Conservation (phyloP, 345 rosid species). For the Zanthoxylum bungeanum region DNA sequence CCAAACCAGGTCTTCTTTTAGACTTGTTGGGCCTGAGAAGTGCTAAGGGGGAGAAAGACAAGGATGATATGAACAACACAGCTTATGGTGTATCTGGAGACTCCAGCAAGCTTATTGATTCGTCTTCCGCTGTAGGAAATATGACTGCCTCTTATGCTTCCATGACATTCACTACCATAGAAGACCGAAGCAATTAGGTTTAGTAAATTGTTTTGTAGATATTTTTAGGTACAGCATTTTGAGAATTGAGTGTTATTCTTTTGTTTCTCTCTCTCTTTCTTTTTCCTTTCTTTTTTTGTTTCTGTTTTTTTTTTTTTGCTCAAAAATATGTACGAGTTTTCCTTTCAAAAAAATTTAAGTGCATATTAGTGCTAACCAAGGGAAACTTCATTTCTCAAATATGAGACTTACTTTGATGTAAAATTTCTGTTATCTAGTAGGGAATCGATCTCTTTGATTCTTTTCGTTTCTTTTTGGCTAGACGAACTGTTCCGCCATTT, state of each 20-base stretch:
- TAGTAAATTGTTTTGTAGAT: not conserved
- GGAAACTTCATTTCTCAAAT: not conserved
- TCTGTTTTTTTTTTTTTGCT: not conserved
- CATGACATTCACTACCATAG: conserved; percentile 64
- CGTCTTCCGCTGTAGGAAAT: conserved; percentile 34
- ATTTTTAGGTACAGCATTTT: not conserved
- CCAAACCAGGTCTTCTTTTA: conserved; percentile 47
- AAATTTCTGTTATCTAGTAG: not conserved
- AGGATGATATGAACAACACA: not conserved
- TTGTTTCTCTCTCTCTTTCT: no score
- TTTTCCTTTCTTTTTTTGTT: no score
- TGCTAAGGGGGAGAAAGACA: conserved; percentile 13
- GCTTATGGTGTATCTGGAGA: conserved; percentile 6
- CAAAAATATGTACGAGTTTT: not conserved
- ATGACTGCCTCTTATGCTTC: conserved; percentile 40
- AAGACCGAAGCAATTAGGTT: conserved; percentile 37
- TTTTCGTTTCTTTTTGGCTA: not conserved
- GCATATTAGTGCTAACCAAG: not conserved
- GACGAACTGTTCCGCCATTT: not conserved
- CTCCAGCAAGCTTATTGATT: conserved; percentile 12
- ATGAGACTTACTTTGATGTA: not conserved
- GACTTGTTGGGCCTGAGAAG: conserved; percentile 31
- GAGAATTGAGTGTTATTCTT: not conserved
- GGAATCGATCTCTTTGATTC: not conserved
- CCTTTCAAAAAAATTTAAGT: not conserved